Base-by-base conservation (phyloP, 371 early-diverging fungal species). In the Rhizomucor pusillus region DNA sequence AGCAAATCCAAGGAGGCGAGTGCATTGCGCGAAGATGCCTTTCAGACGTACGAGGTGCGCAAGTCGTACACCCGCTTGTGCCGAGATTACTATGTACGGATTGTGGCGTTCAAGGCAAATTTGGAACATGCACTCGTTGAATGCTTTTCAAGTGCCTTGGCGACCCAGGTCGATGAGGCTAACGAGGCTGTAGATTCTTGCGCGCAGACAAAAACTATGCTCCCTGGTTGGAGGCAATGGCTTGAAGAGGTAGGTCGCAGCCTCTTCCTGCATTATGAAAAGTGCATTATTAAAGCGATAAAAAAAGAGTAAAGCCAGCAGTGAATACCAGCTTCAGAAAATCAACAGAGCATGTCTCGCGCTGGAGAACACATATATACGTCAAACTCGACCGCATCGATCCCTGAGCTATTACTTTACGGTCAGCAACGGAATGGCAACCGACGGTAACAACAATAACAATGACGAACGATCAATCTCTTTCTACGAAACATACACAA, bases 21-120 rank as follows among this genome's bases (percentile, higher is more conserved):
- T 50, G 84, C 86, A 3, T 53, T 87, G 23, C 66, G 82, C 18
- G 90, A 90, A 65, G 88, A 90, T 52, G 85, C 87, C 0, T 87
- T 84, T 51, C 80, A 83, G 46, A 69, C 87, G 40, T 85, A 71
- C 54, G 89, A 89, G 47, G 62, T 76, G 12, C 77, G 83, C 48
- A 88, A 86, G 56, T 58, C 68, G n/a, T 84, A 80, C 54, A 76
- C 83, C 24, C 73, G 67, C 35, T 67, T 68, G 0, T 71, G 68
- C 41, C 51, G 59, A 0, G 66, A 67, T 9, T 65, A 69, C 62
- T 68, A 63, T 41, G 20, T 63, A 7, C 64, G 62, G 18, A 24
- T 76, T 43, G 59, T 66, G 4, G 43, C 56, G 19, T 68, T 76
- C 51, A 70, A 68, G 50, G 53, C 71, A n/a, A 59, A 60, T 16